A percentile compares a stretch with the other conserved stretches of the same genome.
These are phyloP conservation scores for Cicer cuneatum DNA, from an alignment of 306 rosid species.

Conservation along the genomic window DNA sequence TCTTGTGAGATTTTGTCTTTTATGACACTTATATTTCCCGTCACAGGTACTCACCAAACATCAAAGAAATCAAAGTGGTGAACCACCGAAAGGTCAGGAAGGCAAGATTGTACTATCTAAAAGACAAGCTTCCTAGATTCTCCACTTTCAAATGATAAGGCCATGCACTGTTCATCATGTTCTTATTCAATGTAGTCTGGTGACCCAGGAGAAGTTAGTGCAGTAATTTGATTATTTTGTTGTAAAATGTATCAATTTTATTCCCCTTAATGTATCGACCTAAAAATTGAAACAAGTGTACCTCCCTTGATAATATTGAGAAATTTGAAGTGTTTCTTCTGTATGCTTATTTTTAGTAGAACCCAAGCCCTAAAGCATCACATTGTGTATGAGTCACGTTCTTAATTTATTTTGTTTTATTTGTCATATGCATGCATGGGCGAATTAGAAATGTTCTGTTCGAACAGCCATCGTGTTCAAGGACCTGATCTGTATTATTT, in stretches of 20 bases:
- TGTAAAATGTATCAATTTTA: constrained; percentile 46
- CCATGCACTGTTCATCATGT: constrained; percentile 26
- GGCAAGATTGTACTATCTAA: constrained; percentile 84
- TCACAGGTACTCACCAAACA: constrained; percentile 90
- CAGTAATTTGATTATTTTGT: constrained; percentile 40
- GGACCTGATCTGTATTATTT: neutral
- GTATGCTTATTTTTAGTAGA: constrained; percentile 15
- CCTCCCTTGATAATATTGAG: constrained; percentile 22
- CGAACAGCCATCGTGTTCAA: neutral
- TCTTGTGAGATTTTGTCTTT: constrained; percentile 4
- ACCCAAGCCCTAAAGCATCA: constrained; percentile 23
- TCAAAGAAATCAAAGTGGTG: constrained; percentile 82
- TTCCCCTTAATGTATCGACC: constrained; percentile 19
- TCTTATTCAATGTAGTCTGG: constrained; percentile 43
- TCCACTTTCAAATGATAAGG: constrained; percentile 83
- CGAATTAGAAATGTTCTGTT: neutral
- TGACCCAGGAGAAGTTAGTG: constrained; percentile 37
- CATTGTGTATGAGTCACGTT: neutral
- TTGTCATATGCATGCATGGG: neutral
- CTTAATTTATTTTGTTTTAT: constrained; percentile 2
- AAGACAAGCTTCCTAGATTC: constrained; percentile 96
- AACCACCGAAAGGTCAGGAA: constrained; percentile 90
- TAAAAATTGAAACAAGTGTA: constrained; percentile 33
- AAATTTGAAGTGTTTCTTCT: constrained; percentile 39
- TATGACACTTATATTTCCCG: constrained; percentile 39